Evolutionary conservation across 192 early-diverging fungal genomes (phyloP), one percentile per base, ranked within the genome.

Genomic region (Glomus cerebriforme): DNA sequence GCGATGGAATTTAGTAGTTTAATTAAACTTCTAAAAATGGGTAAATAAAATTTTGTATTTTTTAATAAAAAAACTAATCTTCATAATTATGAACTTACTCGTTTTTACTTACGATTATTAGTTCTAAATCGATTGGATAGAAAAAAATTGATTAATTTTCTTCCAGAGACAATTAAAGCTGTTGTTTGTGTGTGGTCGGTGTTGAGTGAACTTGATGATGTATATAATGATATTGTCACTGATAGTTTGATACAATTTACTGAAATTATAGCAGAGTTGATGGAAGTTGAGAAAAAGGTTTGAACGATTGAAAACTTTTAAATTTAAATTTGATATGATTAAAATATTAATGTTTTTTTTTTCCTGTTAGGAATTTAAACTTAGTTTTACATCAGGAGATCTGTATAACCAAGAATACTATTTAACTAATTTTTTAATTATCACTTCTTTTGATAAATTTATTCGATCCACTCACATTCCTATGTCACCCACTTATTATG

Each of bases 401-500:
- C 22, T 34, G n/a, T 15, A 32, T 34, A 31, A 32, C 17, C 47
- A 73, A 59, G 45, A 73, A 31, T 73, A 39, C 19, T 32, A 54
- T 59, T 49, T 59, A 54, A 59, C 37, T 17, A 59, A 27, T 58
- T 59, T 32, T 73, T 73, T 73, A 58, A 31, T 73, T 15, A 15
- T 59, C 1, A 29, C 26, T 27, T 59, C 43, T 22, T 68, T 68
- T 68, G 72, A 73, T 13, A 10, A 59, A 19, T 73, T 32, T 59
- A 12, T 58, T 73, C 47, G 31, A 59, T 29, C 72, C 1, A 24
- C 31, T 59, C 26, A 32, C 4, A 73, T 73, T 1, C 72, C 43
- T 54, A 59, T 73, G 72, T 73, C 72, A 7, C 27, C 45, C 3
- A 58, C 49, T 1, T 73, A 73, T 35, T 73, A 59, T 58, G 45